These are phyloP conservation scores for Pseudovirgaria hyperparasitica DNA, from an alignment of 2,329 filamentous ascomycete genomes.

Conservation along the genomic window DNA sequence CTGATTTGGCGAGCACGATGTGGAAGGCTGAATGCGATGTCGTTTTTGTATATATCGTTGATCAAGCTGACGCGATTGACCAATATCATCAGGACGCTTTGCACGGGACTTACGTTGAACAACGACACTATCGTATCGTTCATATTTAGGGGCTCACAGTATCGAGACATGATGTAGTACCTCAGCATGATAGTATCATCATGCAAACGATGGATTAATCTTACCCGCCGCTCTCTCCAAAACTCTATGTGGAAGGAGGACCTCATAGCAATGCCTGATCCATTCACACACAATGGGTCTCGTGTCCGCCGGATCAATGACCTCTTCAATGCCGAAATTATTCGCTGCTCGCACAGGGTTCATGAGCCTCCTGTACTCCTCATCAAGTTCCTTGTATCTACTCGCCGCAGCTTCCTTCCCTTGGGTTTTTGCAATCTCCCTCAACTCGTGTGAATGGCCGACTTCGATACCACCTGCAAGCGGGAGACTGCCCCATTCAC, in stretches of 20 bases:
- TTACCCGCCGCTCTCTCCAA: slow-evolving; percentile 27
- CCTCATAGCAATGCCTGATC: slow-evolving; percentile 42
- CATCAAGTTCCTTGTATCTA: slow-evolving; percentile 43
- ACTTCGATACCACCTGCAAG: slow-evolving; percentile 54
- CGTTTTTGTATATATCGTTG: too few relatives aligned
- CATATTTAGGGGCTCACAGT: too few relatives aligned
- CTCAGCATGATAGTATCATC: slow-evolving; percentile 1
- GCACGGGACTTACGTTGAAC: too few relatives aligned
- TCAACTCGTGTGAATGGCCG: slow-evolving; percentile 47
- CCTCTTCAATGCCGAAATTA: slow-evolving; percentile 51
- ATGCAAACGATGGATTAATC: slow-evolving; percentile 21
- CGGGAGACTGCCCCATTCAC: slow-evolving; percentile 49
- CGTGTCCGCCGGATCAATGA: slow-evolving; percentile 50
- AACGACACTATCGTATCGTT: too few relatives aligned
- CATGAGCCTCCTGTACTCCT: slow-evolving; percentile 49
- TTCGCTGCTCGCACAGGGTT: slow-evolving; percentile 53
- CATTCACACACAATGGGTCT: slow-evolving; percentile 43
- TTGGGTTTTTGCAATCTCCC: slow-evolving; percentile 37
- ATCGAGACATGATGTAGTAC: slow-evolving; percentile 5
- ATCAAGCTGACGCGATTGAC: too few relatives aligned
- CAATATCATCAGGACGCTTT: too few relatives aligned
- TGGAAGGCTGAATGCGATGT: too few relatives aligned
- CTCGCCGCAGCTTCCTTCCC: slow-evolving; percentile 35
- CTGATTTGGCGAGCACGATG: too few relatives aligned
- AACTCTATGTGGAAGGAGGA: slow-evolving; percentile 37